Evolutionary conservation across 1,284 basidiomycete genomes (phyloP), one percentile per base, ranked within the genome.

Genomic region (Pseudozyma sp.): DNA sequence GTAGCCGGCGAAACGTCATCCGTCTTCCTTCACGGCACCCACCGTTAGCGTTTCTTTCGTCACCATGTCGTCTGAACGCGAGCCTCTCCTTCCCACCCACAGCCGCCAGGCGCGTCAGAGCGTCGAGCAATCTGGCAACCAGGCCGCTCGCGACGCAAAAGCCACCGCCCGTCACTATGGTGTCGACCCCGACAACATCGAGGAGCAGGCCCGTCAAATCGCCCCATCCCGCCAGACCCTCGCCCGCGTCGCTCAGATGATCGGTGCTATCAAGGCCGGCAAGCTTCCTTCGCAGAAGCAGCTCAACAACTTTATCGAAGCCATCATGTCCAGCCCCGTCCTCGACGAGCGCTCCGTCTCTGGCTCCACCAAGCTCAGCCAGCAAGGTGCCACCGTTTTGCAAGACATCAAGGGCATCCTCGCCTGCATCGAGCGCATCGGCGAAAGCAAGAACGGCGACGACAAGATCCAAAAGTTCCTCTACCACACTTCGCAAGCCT

Each of bases 381-480:
- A 77, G 57, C 71, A 77, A 44, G 67, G 68, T 44, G 71, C 65
- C 30, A 67, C 60, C 39, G 59, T 77, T 16, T 10, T 77, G 13
- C 62, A 64, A 19, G 75, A 77, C 63, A 53, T 77, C 59, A 77
- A 77, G 66, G 68, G 68, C 48, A 62, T 77, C 60, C 56, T 77
- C 13, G 71, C 72, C 52, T 74, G 72, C 65, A 64, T 77, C 68
- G 64, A 75, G 48, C 50, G 65, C 14, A 65, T 77, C 56, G 75
- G 68, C 39, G 68, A 77, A 53, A 71, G 65, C 68, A 77, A 77
- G 66, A 77, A 77, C 34, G 79, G 63, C 33, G 83, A 86, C 54
- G 83, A 86, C 75, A 74, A 86, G 77, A 78, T 86, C 59, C 86
- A 86, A 57, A 85, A 85, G 70, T 84, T 85, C 68, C 77, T 86